phyloP scores from a whole-genome alignment of 768 basidiomycete species.

The Psilocybe cyanescens region DNA sequence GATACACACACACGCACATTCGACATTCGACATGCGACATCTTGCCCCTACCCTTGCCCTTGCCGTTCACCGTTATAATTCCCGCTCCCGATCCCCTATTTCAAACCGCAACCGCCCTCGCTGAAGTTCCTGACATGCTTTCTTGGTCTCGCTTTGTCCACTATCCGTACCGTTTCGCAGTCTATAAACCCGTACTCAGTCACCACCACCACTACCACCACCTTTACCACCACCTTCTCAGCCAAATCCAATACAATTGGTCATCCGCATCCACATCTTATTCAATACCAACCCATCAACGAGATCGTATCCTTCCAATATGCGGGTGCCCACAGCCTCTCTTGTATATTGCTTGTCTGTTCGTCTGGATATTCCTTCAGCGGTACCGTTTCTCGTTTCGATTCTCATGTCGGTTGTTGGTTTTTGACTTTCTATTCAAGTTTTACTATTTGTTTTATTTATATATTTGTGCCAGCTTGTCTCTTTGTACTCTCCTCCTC shows the following conservation, averaged over 20 bases:
- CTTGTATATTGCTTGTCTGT: no score
- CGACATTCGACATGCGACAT: not conserved
- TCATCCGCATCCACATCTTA: not conserved
- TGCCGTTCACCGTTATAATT: not conserved
- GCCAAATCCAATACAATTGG: not conserved
- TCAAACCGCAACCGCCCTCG: not conserved
- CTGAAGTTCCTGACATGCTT: not conserved
- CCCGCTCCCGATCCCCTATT: not conserved
- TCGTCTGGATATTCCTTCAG: no score
- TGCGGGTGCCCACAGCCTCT: no score
- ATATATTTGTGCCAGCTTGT: not conserved
- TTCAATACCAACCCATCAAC: not conserved
- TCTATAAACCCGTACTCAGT: not conserved
- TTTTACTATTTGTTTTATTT: not conserved
- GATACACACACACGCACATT: not conserved
- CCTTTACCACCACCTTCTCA: not conserved
- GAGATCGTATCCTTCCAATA: not conserved
- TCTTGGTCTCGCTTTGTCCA: not conserved
- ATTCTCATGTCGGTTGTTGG: not conserved
- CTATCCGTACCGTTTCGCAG: not conserved
- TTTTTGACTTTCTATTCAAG: not conserved
- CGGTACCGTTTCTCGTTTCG: not conserved
- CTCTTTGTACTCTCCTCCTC: no score
- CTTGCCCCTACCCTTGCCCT: not conserved
- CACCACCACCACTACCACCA: not conserved